These are phyloP conservation scores for Beauveria brongniartii DNA, from an alignment of 2,329 filamentous ascomycete genomes.

Conservation along the genomic window DNA sequence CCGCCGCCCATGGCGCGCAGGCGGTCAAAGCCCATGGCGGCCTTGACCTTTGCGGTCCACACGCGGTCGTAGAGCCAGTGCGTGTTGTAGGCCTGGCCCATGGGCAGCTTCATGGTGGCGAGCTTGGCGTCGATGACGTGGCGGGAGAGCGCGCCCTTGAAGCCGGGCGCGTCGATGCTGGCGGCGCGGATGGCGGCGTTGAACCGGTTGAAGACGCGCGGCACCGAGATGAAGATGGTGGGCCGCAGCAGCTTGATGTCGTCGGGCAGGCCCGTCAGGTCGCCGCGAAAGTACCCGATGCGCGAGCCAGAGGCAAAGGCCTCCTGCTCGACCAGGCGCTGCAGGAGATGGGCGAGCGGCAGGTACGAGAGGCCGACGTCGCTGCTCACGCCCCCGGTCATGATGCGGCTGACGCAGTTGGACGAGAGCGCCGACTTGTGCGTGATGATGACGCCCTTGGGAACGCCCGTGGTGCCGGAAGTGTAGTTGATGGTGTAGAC, in stretches of 20 bases:
- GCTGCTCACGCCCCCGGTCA: conserved; percentile 38
- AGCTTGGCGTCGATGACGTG: conserved; percentile 75
- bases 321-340: conserved; percentile 72
- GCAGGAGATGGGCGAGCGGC: conserved; percentile 89
- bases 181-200: conserved; percentile 71
- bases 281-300: conserved; percentile 91
- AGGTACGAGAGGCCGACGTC: conserved; percentile 79
- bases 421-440: conserved; percentile 75
- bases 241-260: conserved; percentile 84
- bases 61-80: conserved; percentile 77
- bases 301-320: conserved; percentile 62
- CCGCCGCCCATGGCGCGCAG: conserved; percentile 72
- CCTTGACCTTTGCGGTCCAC: conserved; percentile 80
- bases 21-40: conserved; percentile 74
- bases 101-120: conserved; percentile 63
- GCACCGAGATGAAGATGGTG: conserved; percentile 78
- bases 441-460: conserved; percentile 76
- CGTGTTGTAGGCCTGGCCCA: conserved; percentile 67
- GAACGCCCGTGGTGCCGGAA: conserved; percentile 73
- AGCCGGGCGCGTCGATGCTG: conserved; percentile 69
- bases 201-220: conserved; percentile 86
- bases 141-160: conserved; percentile 74
- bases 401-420: conserved; percentile 51
- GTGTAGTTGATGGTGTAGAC: conserved; percentile 88
- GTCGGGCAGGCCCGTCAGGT: conserved; percentile 77